Evolutionary conservation across 805 yeast species (phyloP), one percentile per base, ranked within the genome.

Genomic region (Metschnikowia gelsemii): DNA sequence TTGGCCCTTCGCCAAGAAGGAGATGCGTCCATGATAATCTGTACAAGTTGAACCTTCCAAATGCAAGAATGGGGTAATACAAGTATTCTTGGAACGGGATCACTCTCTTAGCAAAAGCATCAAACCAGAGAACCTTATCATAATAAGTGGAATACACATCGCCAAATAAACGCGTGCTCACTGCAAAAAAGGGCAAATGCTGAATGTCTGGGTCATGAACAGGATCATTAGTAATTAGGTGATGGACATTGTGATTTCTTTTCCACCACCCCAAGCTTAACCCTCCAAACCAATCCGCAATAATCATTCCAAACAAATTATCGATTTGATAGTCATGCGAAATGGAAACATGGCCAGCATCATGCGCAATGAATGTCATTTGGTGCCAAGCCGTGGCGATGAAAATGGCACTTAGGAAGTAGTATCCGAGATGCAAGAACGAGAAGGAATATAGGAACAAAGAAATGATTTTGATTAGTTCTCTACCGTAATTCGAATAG

Each of bases 231-330:
- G 96, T 85, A 40, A 88, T 75, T 38, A 88, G 65, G 59, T 88
- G 96, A 62, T 88, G 96, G n/a, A 88, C 95, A 59, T 88, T 88
- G 63, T 88, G 96, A 62, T 86, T 88, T 38, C 90, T 72, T 54
- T 88, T 89, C 96, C 96, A 88, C 96, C 96, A 88, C 2, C 96
- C 95, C 16, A 87, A 58, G 33, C 95, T 85, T 30, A 88, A 70
- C 0, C 96, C 96, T n/a, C 96, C 96, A 38, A 80, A 63, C 69
- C 74, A 88, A 47, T 86, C 79, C 1, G 96, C 95, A 36, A 88
- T 69, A 2, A 78, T 37, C 61, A 82, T 78, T 1, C 95, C 95
- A 43, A 86, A 70, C 14, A 84, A 58, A 56, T 83, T 88, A 61
- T 88, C 96, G 8, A 78, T 33, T 51, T 81, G 84, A 62, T 84